Percentiles rank a stretch among this genome's conserved stretches.
Evolutionary conservation across 768 basidiomycete genomes (phyloP).

Genomic region (Tephrocybe sp.): DNA sequence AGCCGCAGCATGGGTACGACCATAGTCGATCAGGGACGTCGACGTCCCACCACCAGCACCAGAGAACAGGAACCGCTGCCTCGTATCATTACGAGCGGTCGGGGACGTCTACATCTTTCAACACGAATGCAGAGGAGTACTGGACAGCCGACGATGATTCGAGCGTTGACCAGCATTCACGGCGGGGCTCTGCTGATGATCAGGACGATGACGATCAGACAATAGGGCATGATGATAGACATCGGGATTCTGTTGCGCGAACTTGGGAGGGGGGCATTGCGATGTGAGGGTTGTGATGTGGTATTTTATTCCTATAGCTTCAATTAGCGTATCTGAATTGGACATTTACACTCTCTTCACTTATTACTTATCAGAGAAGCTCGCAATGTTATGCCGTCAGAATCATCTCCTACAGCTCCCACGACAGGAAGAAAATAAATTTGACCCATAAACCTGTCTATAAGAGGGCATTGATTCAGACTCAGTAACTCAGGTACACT

Average conservation of each 20-base stretch:
- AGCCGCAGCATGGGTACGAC: conserved; percentile 11
- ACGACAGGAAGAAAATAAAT: not conserved
- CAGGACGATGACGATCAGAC: conserved; percentile 28
- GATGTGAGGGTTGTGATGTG: conserved; percentile 29
- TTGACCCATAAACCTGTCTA: conserved; percentile 2
- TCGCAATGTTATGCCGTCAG: conserved; percentile 17
- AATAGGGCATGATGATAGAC: conserved; percentile 18
- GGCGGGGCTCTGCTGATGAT: conserved; percentile 15
- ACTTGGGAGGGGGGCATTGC: conserved; percentile 41
- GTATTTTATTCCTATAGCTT: conserved; percentile 21
- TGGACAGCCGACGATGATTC: conserved; percentile 27
- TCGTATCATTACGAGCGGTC: conserved; percentile 23
- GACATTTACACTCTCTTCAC: conserved; percentile 22
- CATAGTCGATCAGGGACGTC: too few species aligned
- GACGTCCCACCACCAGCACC: too few species aligned
- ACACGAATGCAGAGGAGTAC: conserved; percentile 43
- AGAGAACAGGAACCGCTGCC: too few species aligned
- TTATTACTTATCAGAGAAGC: conserved; percentile 21
- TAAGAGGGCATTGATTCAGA: not conserved
- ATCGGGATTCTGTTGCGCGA: conserved; percentile 19
- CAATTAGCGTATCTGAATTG: conserved; percentile 23
- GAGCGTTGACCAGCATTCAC: not conserved
- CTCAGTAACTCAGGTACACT: not conserved
- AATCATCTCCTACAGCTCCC: conserved; percentile 6
- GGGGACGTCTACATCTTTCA: conserved; percentile 38